phyloP scores from a whole-genome alignment of 1,284 basidiomycete genomes.

The Rhodotorula sp. region DNA sequence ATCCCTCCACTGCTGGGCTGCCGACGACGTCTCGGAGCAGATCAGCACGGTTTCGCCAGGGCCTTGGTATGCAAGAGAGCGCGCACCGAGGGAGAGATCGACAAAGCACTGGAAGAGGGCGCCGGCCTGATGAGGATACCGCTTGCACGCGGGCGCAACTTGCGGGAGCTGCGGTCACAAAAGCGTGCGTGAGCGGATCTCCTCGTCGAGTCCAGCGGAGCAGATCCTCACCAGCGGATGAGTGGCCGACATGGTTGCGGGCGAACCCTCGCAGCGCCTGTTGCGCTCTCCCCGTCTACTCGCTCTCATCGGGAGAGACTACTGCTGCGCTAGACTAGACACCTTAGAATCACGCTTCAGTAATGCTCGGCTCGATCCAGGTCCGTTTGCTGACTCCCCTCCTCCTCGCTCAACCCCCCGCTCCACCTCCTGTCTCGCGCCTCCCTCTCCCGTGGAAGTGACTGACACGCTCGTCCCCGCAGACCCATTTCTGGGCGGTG shows the following conservation, averaged over 20 bases:
- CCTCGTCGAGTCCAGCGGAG: accelerated
- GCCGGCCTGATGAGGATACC: constrained; percentile 47
- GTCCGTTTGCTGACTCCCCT: constrained; percentile 13
- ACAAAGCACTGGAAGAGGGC: constrained; percentile 49
- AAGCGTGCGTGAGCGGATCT: not conserved
- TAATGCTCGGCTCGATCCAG: constrained; percentile 42
- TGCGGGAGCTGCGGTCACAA: constrained; percentile 10
- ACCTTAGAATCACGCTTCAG: not conserved
- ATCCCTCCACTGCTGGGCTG: constrained; percentile 43
- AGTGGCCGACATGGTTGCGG: constrained; percentile 15
- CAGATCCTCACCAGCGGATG: constrained; percentile 18
- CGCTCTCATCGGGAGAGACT: not conserved
- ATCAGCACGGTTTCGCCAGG: not conserved
- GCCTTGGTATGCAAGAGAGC: not conserved
- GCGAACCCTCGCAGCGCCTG: not conserved
- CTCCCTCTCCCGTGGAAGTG: not conserved
- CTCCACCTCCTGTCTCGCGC: not conserved
- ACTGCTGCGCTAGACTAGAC: no score
- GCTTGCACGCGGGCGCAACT: constrained; percentile 19
- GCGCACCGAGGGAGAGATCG: constrained; percentile 48
- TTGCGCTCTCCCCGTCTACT: not conserved
- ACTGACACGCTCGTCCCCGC: not conserved
- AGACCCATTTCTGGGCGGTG: constrained; percentile 89
- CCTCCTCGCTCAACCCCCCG: not conserved
- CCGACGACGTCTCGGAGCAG: not conserved